Conservation (phyloP, 169 alveolate species). For the Plasmodium yoelii region DNA sequence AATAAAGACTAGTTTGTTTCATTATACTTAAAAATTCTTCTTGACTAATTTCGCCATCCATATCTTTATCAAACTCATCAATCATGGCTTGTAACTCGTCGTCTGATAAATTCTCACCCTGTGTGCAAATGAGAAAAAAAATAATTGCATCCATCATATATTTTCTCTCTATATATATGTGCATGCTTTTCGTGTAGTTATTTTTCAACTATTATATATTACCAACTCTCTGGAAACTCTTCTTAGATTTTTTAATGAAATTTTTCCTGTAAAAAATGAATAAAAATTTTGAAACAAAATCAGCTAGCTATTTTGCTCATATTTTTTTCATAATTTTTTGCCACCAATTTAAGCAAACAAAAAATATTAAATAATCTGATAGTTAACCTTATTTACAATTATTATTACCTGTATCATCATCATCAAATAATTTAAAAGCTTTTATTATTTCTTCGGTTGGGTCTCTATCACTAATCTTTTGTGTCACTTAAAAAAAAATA, state of each 20-base stretch:
- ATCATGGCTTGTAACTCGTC: slow-evolving; percentile 98
- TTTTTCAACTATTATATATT: slow-evolving; percentile 7
- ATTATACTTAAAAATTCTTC: slow-evolving; percentile 97
- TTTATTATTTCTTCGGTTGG: slow-evolving; percentile 96
- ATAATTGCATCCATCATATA: background rate
- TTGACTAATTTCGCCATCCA: slow-evolving; percentile 96
- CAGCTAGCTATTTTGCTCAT: background rate
- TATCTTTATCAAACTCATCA: slow-evolving; percentile 97
- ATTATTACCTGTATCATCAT: slow-evolving; percentile 91
- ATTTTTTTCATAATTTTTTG: no score
- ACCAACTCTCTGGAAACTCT: slow-evolving; percentile 96
- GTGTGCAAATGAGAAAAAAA: slow-evolving; percentile 12
- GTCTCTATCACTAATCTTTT: slow-evolving; percentile 93
- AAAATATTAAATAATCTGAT: no score
- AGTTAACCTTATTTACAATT: no score
- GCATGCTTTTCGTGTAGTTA: background rate
- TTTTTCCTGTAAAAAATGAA: slow-evolving; percentile 86
- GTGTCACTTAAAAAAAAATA: slow-evolving; percentile 85
- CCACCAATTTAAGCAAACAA: no score
- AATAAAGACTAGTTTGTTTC: slow-evolving; percentile 95
- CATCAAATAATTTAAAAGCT: slow-evolving; percentile 96
- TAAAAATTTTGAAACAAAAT: background rate
- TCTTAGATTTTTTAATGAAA: slow-evolving; percentile 93
- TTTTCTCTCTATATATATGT: background rate
- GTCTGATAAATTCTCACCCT: slow-evolving; percentile 97